A percentile compares a stretch with the other conserved stretches of the same genome.
Evolutionary conservation across 1,139 yeast species (phyloP).

Genomic region (Scheffersomyces stambukii): DNA sequence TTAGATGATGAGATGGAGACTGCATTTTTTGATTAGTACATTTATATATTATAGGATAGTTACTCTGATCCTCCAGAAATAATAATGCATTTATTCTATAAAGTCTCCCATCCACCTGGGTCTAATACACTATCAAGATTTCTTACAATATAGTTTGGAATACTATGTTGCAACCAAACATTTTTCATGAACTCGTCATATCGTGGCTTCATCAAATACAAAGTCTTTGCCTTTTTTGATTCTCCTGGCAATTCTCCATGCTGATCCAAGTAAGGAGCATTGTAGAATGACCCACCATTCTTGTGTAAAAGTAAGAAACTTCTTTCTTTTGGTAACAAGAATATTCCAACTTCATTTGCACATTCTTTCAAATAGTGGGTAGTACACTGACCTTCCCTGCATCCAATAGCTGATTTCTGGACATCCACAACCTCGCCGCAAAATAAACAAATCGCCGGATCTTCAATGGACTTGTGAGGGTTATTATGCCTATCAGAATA

Average conservation of each 20-base stretch:
- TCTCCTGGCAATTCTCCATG: slow-evolving; percentile 88
- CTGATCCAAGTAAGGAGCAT: slow-evolving; percentile 79
- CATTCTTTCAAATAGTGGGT: slow-evolving; percentile 64
- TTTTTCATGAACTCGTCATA: slow-evolving; percentile 65
- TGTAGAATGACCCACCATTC: slow-evolving; percentile 76
- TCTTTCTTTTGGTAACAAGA: slow-evolving; percentile 71
- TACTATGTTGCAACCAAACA: slow-evolving; percentile 76
- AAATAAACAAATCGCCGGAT: slow-evolving; percentile 83
- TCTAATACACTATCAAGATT: slow-evolving; percentile 75
- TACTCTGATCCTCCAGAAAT: not conserved
- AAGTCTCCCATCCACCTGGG: slow-evolving; percentile 94
- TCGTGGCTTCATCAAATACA: slow-evolving; percentile 57
- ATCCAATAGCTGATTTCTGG: slow-evolving; percentile 56
- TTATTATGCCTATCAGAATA: slow-evolving; percentile 41
- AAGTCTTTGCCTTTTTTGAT: slow-evolving; percentile 66
- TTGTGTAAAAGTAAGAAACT: slow-evolving; percentile 63
- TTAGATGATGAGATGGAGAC: slow-evolving; percentile 15
- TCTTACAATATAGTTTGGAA: slow-evolving; percentile 74
- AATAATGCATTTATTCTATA: slow-evolving; percentile 30
- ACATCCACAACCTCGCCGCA: slow-evolving; percentile 71
- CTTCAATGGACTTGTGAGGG: slow-evolving; percentile 46
- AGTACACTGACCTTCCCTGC: slow-evolving; percentile 61
- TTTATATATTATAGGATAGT: slow-evolving; percentile 1
- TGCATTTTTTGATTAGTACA: slow-evolving; percentile 7
- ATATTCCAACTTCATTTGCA: slow-evolving; percentile 69